phyloP scores from a whole-genome alignment of 2,329 filamentous ascomycete genomes.

The Apiospora aurea region DNA sequence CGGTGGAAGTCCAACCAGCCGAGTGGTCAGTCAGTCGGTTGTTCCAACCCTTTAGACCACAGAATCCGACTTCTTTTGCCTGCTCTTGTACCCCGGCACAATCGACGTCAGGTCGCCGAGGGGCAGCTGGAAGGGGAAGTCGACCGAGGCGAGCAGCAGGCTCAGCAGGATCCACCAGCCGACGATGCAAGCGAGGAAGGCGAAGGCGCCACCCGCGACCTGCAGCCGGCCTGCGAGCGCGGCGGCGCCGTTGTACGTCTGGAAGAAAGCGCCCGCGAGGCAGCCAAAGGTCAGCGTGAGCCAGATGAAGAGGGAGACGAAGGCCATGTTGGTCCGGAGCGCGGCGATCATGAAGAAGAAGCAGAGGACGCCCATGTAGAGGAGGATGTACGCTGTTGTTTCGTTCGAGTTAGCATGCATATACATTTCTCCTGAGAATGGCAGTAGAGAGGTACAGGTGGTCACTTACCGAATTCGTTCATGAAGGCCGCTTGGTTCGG shows the following conservation, averaged over 20 bases:
- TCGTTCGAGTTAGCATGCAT: neutral
- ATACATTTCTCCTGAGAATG: neutral
- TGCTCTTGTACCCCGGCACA: constrained; percentile 7
- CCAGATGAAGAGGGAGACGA: constrained; percentile 13
- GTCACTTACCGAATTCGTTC: constrained; percentile 4
- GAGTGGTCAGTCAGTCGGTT: no score
- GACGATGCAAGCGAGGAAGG: constrained; percentile 3
- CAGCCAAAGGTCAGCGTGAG: neutral
- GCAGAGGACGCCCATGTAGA: constrained; percentile 16
- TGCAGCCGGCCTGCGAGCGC: neutral
- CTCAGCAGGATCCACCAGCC: constrained; percentile 17
- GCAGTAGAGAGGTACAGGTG: neutral
- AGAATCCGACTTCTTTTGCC: neutral
- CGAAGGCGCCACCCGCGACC: constrained; percentile 7
- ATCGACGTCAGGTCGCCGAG: constrained; percentile 5
- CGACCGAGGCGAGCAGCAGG: constrained; percentile 10
- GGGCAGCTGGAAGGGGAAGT: constrained; percentile 1
- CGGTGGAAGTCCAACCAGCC: neutral
- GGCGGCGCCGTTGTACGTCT: constrained; percentile 12
- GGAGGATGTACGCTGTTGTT: constrained; percentile 6
- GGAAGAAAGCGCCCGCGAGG: constrained; percentile 15
- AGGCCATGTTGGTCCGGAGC: constrained; percentile 6
- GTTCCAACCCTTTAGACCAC: neutral
- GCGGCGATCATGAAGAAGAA: constrained; percentile 11
- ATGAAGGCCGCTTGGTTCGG: constrained; percentile 11